phyloP scores from a whole-genome alignment of 2,329 filamentous ascomycete genomes.

The Aspergillus thermomutatus region DNA sequence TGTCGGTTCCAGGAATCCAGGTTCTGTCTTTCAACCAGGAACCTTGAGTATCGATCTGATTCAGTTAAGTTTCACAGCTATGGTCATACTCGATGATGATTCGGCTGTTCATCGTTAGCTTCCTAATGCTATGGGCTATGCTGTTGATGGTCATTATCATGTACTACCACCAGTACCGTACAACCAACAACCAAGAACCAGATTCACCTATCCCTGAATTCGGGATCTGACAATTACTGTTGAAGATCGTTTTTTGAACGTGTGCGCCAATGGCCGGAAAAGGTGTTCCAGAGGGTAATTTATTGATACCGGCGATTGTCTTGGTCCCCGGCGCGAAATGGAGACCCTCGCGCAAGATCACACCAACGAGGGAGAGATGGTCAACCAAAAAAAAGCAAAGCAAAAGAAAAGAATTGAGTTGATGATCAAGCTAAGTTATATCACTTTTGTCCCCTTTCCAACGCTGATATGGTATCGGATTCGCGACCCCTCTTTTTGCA shows the following conservation, averaged over 20 bases:
- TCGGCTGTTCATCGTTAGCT: background rate
- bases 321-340: background rate
- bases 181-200: background rate
- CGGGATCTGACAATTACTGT: background rate
- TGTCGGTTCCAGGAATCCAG: background rate
- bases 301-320: background rate
- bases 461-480: background rate
- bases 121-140: background rate
- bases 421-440: background rate
- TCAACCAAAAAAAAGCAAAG: background rate
- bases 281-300: background rate
- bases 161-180: background rate
- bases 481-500: background rate
- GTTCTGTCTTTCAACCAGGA: background rate
- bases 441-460: background rate
- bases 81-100: background rate
- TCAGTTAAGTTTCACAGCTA: background rate
- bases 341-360: background rate
- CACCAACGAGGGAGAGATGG: background rate
- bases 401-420: background rate
- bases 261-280: conserved; percentile 1
- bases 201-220: background rate
- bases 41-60: background rate
- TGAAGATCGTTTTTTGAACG: background rate
- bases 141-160: background rate